phyloP scores from a whole-genome alignment of 257 asterid genomes.

The Solanum pimpinellifolium region DNA sequence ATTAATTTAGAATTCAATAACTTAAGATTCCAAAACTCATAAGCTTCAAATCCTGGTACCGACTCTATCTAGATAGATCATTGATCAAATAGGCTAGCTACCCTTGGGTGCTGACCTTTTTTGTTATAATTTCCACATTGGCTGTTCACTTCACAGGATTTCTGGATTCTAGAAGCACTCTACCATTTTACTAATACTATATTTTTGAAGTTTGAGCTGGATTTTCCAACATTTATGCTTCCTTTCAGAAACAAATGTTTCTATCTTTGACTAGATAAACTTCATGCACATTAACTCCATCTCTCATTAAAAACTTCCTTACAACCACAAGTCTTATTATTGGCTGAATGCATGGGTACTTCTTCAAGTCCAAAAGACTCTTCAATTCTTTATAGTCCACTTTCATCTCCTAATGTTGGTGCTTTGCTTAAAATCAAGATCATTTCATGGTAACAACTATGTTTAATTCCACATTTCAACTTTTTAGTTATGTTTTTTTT shows the following conservation, averaged over 20 bases:
- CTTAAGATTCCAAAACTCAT: neutral
- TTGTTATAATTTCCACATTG: neutral
- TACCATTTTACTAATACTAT: neutral
- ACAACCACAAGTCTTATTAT: neutral
- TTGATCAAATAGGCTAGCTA: neutral
- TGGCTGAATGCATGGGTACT: constrained; percentile 7
- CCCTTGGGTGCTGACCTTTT: neutral
- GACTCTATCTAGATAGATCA: neutral
- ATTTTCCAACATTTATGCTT: constrained; percentile 31
- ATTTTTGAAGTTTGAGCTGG: constrained; percentile 17
- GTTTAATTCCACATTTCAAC: neutral
- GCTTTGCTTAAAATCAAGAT: constrained; percentile 67
- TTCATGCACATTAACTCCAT: neutral
- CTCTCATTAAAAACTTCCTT: neutral
- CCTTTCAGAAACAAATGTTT: neutral
- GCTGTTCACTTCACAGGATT: constrained; percentile 3
- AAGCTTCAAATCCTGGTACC: neutral
- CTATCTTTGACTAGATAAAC: neutral
- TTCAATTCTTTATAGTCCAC: constrained; percentile 35
- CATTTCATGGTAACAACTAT: constrained; percentile 40
- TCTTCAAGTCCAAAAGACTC: constrained; percentile 9
- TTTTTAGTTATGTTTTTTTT: neutral
- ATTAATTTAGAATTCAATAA: neutral
- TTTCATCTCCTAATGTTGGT: constrained; percentile 47
- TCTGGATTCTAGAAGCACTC: constrained; percentile 13